Conservation (phyloP, 768 basidiomycete species). For the Suillus variegatus region DNA sequence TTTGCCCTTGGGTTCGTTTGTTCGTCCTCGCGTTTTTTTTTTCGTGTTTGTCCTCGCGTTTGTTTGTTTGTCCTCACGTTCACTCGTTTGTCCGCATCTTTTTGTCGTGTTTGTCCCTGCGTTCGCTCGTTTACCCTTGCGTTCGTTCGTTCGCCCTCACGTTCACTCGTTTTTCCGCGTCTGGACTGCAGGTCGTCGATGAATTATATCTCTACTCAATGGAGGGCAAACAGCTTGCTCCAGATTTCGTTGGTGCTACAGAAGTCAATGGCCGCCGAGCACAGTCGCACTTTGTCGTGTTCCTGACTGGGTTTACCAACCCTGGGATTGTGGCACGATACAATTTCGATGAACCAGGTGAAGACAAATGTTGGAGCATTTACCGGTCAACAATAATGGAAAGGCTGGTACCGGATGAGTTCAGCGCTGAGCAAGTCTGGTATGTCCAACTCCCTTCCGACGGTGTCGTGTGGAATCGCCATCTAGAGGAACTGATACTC, state of each 20-base stretch:
- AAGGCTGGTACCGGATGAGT: constrained; percentile 67
- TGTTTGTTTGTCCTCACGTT: no score
- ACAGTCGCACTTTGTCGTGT: constrained; percentile 64
- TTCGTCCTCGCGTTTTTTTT: no score
- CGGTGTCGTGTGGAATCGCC: no score
- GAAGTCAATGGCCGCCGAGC: constrained; percentile 51
- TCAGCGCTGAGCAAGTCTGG: constrained; percentile 77
- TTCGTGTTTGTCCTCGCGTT: no score
- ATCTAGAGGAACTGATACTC: no score
- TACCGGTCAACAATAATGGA: constrained; percentile 59
- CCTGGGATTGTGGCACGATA: constrained; percentile 69
- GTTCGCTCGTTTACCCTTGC: no score
- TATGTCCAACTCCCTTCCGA: no score
- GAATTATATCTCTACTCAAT: constrained; percentile 73
- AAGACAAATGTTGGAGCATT: constrained; percentile 57
- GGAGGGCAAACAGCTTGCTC: constrained; percentile 54
- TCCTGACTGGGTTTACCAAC: constrained; percentile 67
- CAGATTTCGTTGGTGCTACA: constrained; percentile 69
- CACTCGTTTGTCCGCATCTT: no score
- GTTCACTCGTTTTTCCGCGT: no score
- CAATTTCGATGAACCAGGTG: constrained; percentile 45
- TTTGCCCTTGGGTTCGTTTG: no score
- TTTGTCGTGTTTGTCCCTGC: no score
- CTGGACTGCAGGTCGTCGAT: constrained; percentile 64
- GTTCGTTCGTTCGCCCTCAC: no score